Base-by-base conservation (phyloP, 176 grass and related monocot species). In the Typha latifolia region DNA sequence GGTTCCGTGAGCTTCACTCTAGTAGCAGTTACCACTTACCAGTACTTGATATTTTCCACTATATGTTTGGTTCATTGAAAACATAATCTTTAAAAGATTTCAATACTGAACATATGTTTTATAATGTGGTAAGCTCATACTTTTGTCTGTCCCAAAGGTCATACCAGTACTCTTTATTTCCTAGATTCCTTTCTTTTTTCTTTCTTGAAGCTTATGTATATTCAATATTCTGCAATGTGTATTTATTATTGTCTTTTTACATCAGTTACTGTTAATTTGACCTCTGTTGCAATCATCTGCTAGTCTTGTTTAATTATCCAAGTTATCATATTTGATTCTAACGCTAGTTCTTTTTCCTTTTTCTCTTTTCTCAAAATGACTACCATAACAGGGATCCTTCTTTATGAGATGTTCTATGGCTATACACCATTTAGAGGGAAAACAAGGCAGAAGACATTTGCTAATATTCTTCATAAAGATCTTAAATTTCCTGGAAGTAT, bases 341-440 rank as follows among this genome's bases (percentile, higher is more conserved):
- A 57, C 10, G 19, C n/a, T 57, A 8, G 7, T 57, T 20, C 19
- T 18, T 56, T 19, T 57, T 18, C 51, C 12, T 57, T 4, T 18
- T 18, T 57, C 7, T 20, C 10, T 57, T 57, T 1, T 21, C 19
- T 57, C 8, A 13, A 57, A 18, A 57, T 57, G 52, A 11, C 47
- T 29, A 14, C 61, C n/a, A 23, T 76, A 61, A 63, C 68, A 96
- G 91, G 91, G 43, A 78, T 96, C 62, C 85, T 96, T 80, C 66
- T 96, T 10, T 96, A 89, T 80, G 92, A 96, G 76, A 96, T 96
- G 92, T 0, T 96, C n/a, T 96, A 91, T 78, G 92, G 92, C 13
- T 86, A 91, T 51, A 96, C 92, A 27, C 88, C 92, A 49, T 96
- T 96, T 9, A 83, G 92, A 86, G 92, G 92, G 14, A 96, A 96